These are phyloP conservation scores for Neurospora sp. DNA, from an alignment of 2,329 filamentous ascomycete genomes.

Conservation along the genomic window DNA sequence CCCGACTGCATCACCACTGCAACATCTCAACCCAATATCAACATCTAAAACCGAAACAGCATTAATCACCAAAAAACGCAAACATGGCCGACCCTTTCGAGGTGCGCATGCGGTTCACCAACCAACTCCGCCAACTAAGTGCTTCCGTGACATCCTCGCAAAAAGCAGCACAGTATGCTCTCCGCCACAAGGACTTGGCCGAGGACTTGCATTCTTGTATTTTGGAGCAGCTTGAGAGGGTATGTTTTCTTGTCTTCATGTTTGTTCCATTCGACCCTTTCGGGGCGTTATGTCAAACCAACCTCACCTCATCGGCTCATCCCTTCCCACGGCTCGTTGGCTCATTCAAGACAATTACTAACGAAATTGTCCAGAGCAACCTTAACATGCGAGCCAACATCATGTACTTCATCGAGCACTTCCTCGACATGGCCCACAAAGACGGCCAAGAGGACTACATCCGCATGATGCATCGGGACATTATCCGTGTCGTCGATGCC, in stretches of 20 bases:
- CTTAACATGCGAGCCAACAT: slow-evolving; percentile 98
- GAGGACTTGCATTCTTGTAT: slow-evolving; percentile 98
- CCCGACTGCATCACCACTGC: background rate
- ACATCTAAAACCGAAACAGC: background rate
- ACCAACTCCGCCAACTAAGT: slow-evolving; percentile 80
- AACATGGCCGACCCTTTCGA: slow-evolving; percentile 79
- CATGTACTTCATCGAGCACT: slow-evolving; percentile 97
- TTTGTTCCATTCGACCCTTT: slow-evolving; percentile 3
- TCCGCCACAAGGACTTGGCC: slow-evolving; percentile 89
- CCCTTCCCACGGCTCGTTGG: background rate
- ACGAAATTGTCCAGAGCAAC: slow-evolving; percentile 50
- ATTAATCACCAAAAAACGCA: background rate
- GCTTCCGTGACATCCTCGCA: slow-evolving; percentile 81
- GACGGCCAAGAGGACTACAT: slow-evolving; percentile 75
- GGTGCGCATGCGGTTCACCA: slow-evolving; percentile 94
- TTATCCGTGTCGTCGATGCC: slow-evolving; percentile 81
- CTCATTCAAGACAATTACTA: too few relatives aligned
- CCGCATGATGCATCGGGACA: slow-evolving; percentile 90
- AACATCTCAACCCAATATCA: background rate
- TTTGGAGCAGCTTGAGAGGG: slow-evolving; percentile 83
- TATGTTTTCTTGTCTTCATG: slow-evolving; percentile 27
- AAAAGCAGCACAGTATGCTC: slow-evolving; percentile 88
- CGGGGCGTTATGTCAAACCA: background rate
- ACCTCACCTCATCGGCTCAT: background rate
- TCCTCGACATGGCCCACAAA: slow-evolving; percentile 75